Evolutionary conservation across 2,329 filamentous ascomycete species (phyloP).

Genomic region (Calonectria pteridis): DNA sequence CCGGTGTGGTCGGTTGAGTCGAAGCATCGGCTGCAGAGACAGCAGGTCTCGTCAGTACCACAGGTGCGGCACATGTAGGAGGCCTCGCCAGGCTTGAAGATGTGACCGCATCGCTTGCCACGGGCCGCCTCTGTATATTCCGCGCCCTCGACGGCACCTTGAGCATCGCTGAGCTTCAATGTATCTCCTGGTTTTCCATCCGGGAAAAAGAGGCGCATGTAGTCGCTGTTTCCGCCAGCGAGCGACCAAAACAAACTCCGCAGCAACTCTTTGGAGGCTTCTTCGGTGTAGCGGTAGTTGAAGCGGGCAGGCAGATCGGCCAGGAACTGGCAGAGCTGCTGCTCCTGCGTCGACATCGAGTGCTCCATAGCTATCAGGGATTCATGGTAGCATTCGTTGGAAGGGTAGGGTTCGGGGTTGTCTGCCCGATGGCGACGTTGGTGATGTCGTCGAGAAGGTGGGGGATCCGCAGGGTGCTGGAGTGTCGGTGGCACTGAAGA

Average conservation of each 20-base stretch:
- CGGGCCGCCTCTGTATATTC: constrained; percentile 94
- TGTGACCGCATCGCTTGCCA: constrained; percentile 96
- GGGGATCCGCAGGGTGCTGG: constrained; percentile 37
- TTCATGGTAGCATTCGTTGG: constrained; percentile 43
- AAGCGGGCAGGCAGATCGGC: constrained; percentile 80
- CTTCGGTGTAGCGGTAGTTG: constrained; percentile 80
- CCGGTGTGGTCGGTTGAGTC: constrained; percentile 94
- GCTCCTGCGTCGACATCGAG: constrained; percentile 76
- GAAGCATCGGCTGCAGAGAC: constrained; percentile 93
- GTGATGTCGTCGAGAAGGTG: constrained; percentile 42
- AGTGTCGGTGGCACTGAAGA: constrained; percentile 36
- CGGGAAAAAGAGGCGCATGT: constrained; percentile 86
- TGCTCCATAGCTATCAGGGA: constrained; percentile 60
- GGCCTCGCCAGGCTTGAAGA: constrained; percentile 94
- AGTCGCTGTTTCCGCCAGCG: constrained; percentile 79
- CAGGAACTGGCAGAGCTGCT: constrained; percentile 85
- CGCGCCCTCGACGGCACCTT: constrained; percentile 92
- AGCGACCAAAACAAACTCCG: constrained; percentile 89
- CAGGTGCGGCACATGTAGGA: constrained; percentile 96
- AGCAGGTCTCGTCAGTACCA: constrained; percentile 93
- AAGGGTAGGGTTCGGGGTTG: constrained; percentile 17
- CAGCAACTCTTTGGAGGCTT: constrained; percentile 79
- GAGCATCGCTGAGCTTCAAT: constrained; percentile 87
- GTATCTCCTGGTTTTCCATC: constrained; percentile 73
- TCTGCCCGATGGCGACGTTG: constrained; percentile 32